Base-by-base conservation (phyloP, 495 filamentous ascomycete genomes). In the Pseudotulostoma volvatum region DNA sequence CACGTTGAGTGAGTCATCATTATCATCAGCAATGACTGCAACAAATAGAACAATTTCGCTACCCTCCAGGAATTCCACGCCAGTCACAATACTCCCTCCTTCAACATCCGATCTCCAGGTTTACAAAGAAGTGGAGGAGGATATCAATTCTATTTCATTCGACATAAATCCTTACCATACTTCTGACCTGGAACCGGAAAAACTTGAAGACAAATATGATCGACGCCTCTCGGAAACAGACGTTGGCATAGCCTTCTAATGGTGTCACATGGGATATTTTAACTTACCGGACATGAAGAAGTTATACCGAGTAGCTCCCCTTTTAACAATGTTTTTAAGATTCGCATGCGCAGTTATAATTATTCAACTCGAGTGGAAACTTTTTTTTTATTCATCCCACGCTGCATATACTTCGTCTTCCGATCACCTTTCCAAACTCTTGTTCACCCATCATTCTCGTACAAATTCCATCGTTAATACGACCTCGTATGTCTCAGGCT, bases 1-100 rank as follows among this genome's bases (percentile, higher is more conserved):
- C 30, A 63, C 60, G 1, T 36, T 61, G 21, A 67, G 63, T 36
- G 60, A 60, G 11, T 60, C 58, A 8, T 64, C 63, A 3, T 39
- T 61, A 31, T 48, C 44, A 9, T 59, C 63, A 2, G 46, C 47
- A 8, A 41, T 50, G 3, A 57, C 52, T 20, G 41, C 0, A 39
- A 36, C 14, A 18, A 33, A 13, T 46, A 53, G 32, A 34, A 43
- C 13, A 31, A 52, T 38, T 18, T 42, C 47, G 5, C 60, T 56
- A 0, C 34, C 55, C 16, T 60, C 60, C 4, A 58, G 55, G 28
- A 44, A 42, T 5, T 54, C 48, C 11, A 56, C 49, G 9, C 42
- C 42, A 8, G 37, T 42, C 2, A 46, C 53, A 9, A 55, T 53
- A 4, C 44, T 54, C 3, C 50, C 45, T n/a, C 35, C 54, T 1